phyloP scores from a whole-genome alignment of 2,329 filamentous ascomycete species.

The Fusarium sp. region DNA sequence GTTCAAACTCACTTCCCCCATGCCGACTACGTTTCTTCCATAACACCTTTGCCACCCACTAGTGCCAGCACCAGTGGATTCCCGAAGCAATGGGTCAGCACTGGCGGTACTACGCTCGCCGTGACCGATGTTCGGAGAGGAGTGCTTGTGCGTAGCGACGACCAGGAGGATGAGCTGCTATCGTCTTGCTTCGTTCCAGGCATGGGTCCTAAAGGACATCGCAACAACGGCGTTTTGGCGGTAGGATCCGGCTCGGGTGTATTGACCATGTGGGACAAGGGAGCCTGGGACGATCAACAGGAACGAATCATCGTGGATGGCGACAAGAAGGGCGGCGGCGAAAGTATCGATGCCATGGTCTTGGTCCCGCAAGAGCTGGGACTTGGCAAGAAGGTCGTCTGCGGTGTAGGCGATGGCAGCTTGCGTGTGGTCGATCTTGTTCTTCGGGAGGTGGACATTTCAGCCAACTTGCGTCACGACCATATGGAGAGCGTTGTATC shows the following conservation, averaged over 20 bases:
- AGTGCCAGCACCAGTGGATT: conserved; percentile 86
- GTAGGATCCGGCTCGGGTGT: conserved; percentile 82
- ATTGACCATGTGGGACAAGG: conserved; percentile 92
- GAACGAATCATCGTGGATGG: conserved; percentile 83
- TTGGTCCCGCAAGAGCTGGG: conserved; percentile 77
- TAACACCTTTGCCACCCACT: conserved; percentile 84
- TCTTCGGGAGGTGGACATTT: conserved; percentile 74
- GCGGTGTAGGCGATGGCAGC: conserved; percentile 83
- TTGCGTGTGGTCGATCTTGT: conserved; percentile 82
- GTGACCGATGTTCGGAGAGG: conserved; percentile 89
- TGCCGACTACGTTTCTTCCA: conserved; percentile 89
- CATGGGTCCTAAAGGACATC: conserved; percentile 72
- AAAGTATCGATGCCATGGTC: conserved; percentile 83
- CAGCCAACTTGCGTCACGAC: conserved; percentile 75
- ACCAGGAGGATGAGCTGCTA: conserved; percentile 94
- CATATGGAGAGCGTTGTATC: conserved; percentile 87
- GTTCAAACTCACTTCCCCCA: conserved; percentile 87
- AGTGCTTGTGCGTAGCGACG: conserved; percentile 87
- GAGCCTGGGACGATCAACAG: conserved; percentile 94
- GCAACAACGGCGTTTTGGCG: conserved; percentile 79
- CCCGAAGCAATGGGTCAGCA: conserved; percentile 94
- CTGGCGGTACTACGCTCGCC: conserved; percentile 89
- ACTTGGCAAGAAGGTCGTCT: conserved; percentile 77
- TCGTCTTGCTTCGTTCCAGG: conserved; percentile 82
- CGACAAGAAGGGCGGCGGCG: conserved; percentile 67